Evolutionary conservation across 2,329 filamentous ascomycete genomes (phyloP).

Genomic region (Colletotrichum tofieldiae): DNA sequence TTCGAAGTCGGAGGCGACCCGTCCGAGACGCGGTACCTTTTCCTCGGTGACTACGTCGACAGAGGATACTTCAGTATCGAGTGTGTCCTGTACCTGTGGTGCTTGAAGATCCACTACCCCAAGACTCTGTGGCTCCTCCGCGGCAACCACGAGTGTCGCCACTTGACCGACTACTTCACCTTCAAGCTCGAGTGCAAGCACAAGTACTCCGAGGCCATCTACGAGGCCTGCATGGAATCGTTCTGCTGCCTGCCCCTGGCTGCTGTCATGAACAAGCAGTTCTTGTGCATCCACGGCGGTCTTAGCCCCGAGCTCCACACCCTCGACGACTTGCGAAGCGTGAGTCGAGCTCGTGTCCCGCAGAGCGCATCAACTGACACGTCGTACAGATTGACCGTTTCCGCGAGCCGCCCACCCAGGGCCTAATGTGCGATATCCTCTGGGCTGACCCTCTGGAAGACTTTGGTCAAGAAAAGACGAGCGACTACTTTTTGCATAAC

Average conservation of each 20-base stretch:
- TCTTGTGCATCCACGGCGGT: conserved; percentile 97
- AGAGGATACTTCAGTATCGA: conserved; percentile 99
- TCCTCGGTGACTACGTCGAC: conserved; percentile 98
- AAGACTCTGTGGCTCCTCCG: conserved; percentile 97
- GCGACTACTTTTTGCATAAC: conserved; percentile 98
- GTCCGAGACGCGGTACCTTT: conserved; percentile 95
- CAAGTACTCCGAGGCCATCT: conserved; percentile 97
- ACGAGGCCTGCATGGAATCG: conserved; percentile 98
- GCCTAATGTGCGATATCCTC: conserved; percentile 98
- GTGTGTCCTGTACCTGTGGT: conserved; percentile 98
- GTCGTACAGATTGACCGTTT: conserved; percentile 89
- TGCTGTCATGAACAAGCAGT: conserved; percentile 99
- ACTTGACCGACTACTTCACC: conserved; percentile 99
- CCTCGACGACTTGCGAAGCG: conserved; percentile 91
- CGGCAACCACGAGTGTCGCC: conserved; percentile 98
- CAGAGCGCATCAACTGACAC: conserved; percentile 5
- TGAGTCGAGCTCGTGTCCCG: conserved; percentile 55
- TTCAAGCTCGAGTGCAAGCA: conserved; percentile 99
- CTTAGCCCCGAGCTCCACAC: conserved; percentile 97
- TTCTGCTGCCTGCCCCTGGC: conserved; percentile 95
- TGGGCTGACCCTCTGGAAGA: conserved; percentile 99
- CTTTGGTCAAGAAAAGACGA: conserved; percentile 98
- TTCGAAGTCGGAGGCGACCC: conserved; percentile 99
- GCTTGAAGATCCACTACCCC: conserved; percentile 98
- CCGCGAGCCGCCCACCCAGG: conserved; percentile 96